Conservation (phyloP, 495 filamentous ascomycete species). For the Glarea lozoyensis region DNA sequence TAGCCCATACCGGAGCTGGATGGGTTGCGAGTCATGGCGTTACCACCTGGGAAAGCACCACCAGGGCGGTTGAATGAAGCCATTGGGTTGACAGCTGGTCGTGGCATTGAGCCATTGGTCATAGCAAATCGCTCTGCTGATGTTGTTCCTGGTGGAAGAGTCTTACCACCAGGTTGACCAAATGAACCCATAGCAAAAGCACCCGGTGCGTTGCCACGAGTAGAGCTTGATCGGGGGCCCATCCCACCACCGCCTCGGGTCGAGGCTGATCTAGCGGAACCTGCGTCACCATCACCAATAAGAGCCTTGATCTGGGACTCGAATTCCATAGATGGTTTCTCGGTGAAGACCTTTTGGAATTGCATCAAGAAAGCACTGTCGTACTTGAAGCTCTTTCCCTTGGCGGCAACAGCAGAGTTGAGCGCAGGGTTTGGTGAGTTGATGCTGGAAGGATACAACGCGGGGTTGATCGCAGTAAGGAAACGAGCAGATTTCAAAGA, state of each 20-base stretch:
- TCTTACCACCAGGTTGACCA: constrained; percentile 32
- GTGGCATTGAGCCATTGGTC: constrained; percentile 28
- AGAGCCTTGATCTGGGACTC: constrained; percentile 77
- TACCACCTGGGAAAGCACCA: constrained; percentile 47
- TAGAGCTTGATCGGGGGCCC: constrained; percentile 34
- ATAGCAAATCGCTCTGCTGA: constrained; percentile 54
- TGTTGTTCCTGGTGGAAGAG: constrained; percentile 59
- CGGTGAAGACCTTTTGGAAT: constrained; percentile 87
- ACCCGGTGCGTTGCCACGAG: constrained; percentile 29
- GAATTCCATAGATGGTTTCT: constrained; percentile 91
- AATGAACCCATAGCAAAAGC: constrained; percentile 67
- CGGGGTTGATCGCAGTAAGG: constrained; percentile 43
- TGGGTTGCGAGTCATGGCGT: constrained; percentile 36
- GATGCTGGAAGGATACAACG: constrained; percentile 76
- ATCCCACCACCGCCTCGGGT: constrained; percentile 53
- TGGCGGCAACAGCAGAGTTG: constrained; percentile 62
- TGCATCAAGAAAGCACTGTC: constrained; percentile 94
- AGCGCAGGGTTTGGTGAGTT: constrained; percentile 84
- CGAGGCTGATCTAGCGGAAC: constrained; percentile 58
- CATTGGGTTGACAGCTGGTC: constrained; percentile 46
- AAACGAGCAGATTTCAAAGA: constrained; percentile 82
- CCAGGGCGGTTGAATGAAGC: constrained; percentile 46
- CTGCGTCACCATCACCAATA: constrained; percentile 59
- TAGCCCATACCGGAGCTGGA: constrained; percentile 39
- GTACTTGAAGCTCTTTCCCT: constrained; percentile 82